phyloP scores from a whole-genome alignment of 129 eudicot genomes.

The Solidago caesia region DNA sequence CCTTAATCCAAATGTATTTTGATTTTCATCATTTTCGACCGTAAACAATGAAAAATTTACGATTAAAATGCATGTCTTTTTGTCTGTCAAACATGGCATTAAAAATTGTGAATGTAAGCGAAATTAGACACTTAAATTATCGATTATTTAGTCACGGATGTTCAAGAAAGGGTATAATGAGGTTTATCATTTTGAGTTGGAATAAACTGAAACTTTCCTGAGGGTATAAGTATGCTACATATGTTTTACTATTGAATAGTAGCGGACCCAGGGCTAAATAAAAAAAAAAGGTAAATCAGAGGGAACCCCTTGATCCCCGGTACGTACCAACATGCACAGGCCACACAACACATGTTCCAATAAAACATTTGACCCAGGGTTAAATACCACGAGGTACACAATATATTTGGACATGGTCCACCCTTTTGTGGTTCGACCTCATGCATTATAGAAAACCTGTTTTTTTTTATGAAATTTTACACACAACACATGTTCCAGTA shows the following conservation, averaged over 20 bases:
- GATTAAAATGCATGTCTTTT: background rate
- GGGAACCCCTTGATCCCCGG: too few relatives aligned
- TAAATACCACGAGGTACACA: too few relatives aligned
- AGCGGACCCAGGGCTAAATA: too few relatives aligned
- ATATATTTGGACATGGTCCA: too few relatives aligned
- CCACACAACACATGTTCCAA: too few relatives aligned
- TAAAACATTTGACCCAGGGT: too few relatives aligned
- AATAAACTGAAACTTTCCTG: background rate
- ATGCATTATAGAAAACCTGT: background rate
- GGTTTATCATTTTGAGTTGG: background rate
- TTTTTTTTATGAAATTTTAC: too few relatives aligned
- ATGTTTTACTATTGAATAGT: background rate
- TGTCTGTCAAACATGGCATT: background rate
- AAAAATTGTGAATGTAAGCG: too few relatives aligned
- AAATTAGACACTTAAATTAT: background rate
- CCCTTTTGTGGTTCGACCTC: too few relatives aligned
- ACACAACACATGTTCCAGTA: too few relatives aligned
- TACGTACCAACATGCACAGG: too few relatives aligned
- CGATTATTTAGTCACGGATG: background rate
- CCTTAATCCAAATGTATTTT: background rate
- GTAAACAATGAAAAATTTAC: background rate
- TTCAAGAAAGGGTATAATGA: background rate
- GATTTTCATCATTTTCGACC: constrained; percentile 2
- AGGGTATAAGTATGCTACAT: background rate
- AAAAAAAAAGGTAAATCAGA: too few relatives aligned